Conservation (phyloP, 306 rosid species). For the Erythrophleum fordii region DNA sequence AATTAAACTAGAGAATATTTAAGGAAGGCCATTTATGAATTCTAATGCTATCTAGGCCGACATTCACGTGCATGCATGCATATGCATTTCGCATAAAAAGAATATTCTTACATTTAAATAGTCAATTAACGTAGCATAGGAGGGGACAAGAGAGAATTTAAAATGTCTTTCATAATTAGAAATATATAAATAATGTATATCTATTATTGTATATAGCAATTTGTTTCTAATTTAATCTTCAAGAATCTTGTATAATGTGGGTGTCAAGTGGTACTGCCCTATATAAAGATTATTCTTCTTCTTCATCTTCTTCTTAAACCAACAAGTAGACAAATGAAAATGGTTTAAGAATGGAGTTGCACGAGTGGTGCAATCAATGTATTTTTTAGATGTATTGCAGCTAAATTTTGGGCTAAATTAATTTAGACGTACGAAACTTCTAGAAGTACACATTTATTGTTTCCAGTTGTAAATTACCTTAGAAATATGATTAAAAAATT, state of each 20-base stretch:
- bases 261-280: constrained; percentile 30
- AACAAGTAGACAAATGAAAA: constrained; percentile 41
- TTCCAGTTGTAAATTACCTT: neutral
- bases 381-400: constrained; percentile 32
- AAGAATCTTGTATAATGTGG: constrained; percentile 43
- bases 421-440: constrained; percentile 37
- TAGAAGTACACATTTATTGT: constrained; percentile 27
- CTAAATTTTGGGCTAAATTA: constrained; percentile 37
- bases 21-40: neutral
- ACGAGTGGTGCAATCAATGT: constrained; percentile 58
- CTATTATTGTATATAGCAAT: neutral
- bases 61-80: constrained; percentile 17
- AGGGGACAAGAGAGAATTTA: constrained; percentile 41
- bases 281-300: neutral
- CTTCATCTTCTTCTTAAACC: neutral
- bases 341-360: constrained; percentile 50
- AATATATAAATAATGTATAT: neutral
- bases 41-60: constrained; percentile 6
- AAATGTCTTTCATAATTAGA: constrained; percentile 28
- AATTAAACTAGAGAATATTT: neutral
- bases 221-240: neutral
- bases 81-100: constrained; percentile 47
- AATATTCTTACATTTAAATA: constrained; percentile 43
- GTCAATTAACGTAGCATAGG: neutral
- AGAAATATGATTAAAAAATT: too few relatives aligned